Evolutionary conservation across 768 basidiomycete species (phyloP), one percentile per base, ranked within the genome.

Genomic region (Tricholoma sp.): DNA sequence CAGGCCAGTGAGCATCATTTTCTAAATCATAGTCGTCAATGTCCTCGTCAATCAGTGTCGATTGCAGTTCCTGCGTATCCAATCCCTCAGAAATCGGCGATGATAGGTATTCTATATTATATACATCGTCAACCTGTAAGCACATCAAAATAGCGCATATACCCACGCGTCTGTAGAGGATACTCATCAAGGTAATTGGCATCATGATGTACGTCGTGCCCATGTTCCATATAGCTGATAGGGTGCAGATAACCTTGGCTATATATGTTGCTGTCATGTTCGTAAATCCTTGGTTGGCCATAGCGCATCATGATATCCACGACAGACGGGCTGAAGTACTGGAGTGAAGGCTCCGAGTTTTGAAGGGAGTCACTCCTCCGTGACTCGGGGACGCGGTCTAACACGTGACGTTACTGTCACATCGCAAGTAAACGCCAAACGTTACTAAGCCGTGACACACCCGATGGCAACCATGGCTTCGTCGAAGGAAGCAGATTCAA

Each of bases 401-500:
- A 32, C 47, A 49, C 47, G 47, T 49, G 47, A 48, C n/a, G n/a
- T n/a, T n/a, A n/a, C n/a, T n/a, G n/a, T n/a, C n/a, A n/a, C n/a
- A n/a, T n/a, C n/a, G n/a, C n/a, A n/a, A n/a, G n/a, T n/a, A n/a
- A n/a, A n/a, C n/a, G n/a, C n/a, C n/a, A n/a, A n/a, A n/a, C n/a
- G n/a, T n/a, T n/a, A n/a, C n/a, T n/a, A n/a, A n/a, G n/a, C 24
- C 24, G 24, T 24, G 4, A 24, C 24, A 4, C 24, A 24, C 24
- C 10, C 36, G n/a, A 73, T 72, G 69, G 66, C 70, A 39, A 63
- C 67, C 50, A 65, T 67, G 53, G 64, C 68, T 17, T 44, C 50
- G 12, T 56, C 44, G 28, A 71, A 79, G 59, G 77, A 77, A 57
- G 65, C 76, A 47, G 70, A 80, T 49, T 74, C 76, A 49, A 80